A percentile compares a stretch with the other conserved stretches of the same genome.
phyloP scores from a whole-genome alignment of 2,329 filamentous ascomycete species.

The Chaetothyriales sp. region DNA sequence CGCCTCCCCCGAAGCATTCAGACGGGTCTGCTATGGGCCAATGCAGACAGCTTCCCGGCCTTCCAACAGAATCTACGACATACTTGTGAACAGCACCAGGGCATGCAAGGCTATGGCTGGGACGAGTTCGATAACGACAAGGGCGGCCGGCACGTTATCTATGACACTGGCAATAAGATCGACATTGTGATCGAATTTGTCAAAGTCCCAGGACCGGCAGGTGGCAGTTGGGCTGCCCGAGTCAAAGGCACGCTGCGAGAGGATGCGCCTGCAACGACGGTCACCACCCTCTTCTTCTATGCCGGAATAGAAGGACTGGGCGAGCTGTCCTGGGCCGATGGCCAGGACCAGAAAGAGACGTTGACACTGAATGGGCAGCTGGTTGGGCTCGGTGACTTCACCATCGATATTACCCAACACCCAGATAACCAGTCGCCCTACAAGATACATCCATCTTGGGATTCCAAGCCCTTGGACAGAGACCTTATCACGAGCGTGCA shows the following conservation, averaged over 20 bases:
- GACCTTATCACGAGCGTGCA: conserved; percentile 61
- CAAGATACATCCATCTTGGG: conserved; percentile 47
- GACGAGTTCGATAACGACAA: conserved; percentile 85
- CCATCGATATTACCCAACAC: conserved; percentile 60
- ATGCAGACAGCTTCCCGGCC: conserved; percentile 54
- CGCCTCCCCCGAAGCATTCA: conserved; percentile 66
- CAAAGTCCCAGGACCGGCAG: conserved; percentile 72
- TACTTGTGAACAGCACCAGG: conserved; percentile 89
- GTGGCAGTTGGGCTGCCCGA: conserved; percentile 81
- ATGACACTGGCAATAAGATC: conserved; percentile 73
- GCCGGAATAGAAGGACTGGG: conserved; percentile 63
- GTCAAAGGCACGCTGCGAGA: conserved; percentile 67
- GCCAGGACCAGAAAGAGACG: conserved; percentile 41
- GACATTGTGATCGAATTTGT: conserved; percentile 89
- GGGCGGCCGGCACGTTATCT: conserved; percentile 78
- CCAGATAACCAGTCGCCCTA: conserved; percentile 46
- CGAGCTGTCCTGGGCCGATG: conserved; percentile 45
- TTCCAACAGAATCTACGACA: conserved; percentile 47
- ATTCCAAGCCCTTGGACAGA: conserved; percentile 56
- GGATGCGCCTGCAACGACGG: conserved; percentile 50
- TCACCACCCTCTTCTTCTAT: conserved; percentile 70
- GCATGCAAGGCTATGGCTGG: conserved; percentile 93
- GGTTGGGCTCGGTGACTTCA: conserved; percentile 60
- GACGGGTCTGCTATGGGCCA: conserved; percentile 76
- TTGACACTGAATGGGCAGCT: conserved; percentile 59